Evolutionary conservation across 2,329 filamentous ascomycete species (phyloP), one percentile per base, ranked within the genome.

Genomic region (Colletotrichum tofieldiae): DNA sequence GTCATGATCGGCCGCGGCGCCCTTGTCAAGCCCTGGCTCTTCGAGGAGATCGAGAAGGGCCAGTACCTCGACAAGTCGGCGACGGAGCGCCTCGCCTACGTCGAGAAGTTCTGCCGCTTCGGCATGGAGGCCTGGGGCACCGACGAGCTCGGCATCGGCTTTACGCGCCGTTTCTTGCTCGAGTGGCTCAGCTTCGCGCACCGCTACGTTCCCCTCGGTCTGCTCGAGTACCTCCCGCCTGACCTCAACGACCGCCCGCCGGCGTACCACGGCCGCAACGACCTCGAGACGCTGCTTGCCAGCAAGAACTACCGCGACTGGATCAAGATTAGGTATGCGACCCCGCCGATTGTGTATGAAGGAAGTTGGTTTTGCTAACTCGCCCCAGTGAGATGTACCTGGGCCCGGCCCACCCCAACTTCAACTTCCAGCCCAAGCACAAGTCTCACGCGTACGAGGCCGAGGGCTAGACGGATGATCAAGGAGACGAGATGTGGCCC

Each of bases 1-100:
- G 93, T 98, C 79, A 98, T 99, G 96, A 91, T 98, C 73, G 96
- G 92, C n/a, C 93, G 96, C 73, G 96, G 96, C 68, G 96, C 96
- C 12, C 89, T 99, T 71, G 94, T 98, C 84, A 99, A 99, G 84
- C 96, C 96, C 0, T 99, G 96, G 96, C 87, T 99, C 74, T 99
- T 98, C 79, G 96, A 99, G 82, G 96, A 99, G 83, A 98, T 99
- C 67, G 90, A 94, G 76, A 89, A 91, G 74, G 93, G 93, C 6
- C 96, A 98, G 82, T 98, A 98, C 80, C 90, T 99, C 49, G 96
- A 99, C 86, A 99, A 99, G 83, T 94, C 94, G 3, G 93, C 96
- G 2, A 89, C 91, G 6, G 96, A 99, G 85, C 93, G 96, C 70
- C 89, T 99, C 39, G 84, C 86, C 45, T 95, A 97, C 78, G 86